phyloP scores from a whole-genome alignment of 345 rosid species.

The Iberis pinnata region DNA sequence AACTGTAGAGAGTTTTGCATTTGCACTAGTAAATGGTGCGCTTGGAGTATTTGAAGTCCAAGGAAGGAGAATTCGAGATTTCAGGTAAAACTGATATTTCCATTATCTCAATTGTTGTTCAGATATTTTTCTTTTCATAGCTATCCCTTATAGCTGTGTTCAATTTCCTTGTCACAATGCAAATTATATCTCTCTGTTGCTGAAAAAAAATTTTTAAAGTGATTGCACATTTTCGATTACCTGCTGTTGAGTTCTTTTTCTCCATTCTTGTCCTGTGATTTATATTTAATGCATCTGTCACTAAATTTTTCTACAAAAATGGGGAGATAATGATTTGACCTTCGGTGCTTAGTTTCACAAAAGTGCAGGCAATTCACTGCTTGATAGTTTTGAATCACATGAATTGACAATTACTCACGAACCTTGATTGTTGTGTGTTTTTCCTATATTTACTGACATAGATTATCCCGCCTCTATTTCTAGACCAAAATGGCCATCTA shows the following conservation, averaged over 20 bases:
- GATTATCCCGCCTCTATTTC: constrained; percentile 33
- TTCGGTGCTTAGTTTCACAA: constrained; percentile 2
- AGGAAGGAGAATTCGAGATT: constrained; percentile 92
- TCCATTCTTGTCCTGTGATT: constrained; percentile 4
- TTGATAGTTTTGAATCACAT: constrained; percentile 13
- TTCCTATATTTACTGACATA: constrained; percentile 15
- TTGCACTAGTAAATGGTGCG: constrained; percentile 95
- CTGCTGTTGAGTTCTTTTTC: constrained; percentile 1
- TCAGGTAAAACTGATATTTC: constrained; percentile 45
- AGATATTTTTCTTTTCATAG: constrained; percentile 4
- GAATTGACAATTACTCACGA: constrained; percentile 21
- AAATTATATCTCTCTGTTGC: constrained; percentile 6
- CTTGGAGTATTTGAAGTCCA: constrained; percentile 99
- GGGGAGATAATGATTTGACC: constrained; percentile 9
- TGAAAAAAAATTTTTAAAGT: constrained; percentile 9
- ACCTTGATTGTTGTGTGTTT: constrained; percentile 16
- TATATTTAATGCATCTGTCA: constrained; percentile 8
- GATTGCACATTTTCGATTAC: constrained; percentile 19
- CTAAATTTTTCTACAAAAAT: neutral
- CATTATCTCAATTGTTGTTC: constrained; percentile 9
- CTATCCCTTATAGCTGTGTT: constrained; percentile 9
- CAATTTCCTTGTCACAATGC: constrained; percentile 3
- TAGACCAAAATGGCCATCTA: constrained; percentile 99
- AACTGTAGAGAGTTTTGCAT: constrained; percentile 83
- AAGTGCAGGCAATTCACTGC: constrained; percentile 5